These are phyloP conservation scores for Cryptococcus floricola DNA, from an alignment of 1,284 basidiomycete species.

Conservation along the genomic window DNA sequence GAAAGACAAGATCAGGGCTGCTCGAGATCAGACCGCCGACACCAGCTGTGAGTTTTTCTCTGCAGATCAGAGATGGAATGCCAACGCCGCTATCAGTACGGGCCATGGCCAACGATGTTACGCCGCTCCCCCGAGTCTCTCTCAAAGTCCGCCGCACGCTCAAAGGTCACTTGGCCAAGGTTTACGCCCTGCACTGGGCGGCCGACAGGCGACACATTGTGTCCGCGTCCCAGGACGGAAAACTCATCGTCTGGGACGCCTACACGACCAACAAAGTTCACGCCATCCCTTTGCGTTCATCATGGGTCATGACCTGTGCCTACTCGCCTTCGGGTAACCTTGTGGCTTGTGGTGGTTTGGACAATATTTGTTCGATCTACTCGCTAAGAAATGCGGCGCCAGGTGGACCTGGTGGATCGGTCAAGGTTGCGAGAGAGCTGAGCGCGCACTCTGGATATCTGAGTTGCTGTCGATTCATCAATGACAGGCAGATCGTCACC, in stretches of 20 bases:
- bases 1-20: slow-evolving; percentile 28
- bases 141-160: slow-evolving; percentile 93
- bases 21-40: slow-evolving; percentile 74
- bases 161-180: slow-evolving; percentile 96
- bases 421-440: slow-evolving; percentile 69
- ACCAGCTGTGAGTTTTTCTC: slow-evolving; percentile 72
- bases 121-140: slow-evolving; percentile 87
- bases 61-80: background rate
- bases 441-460: slow-evolving; percentile 97
- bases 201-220: slow-evolving; percentile 94
- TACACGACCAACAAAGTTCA: slow-evolving; percentile 99
- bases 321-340: slow-evolving; percentile 95
- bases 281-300: slow-evolving; percentile 92
- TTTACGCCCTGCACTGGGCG: slow-evolving; percentile 99
- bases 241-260: slow-evolving; percentile 99
- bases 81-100: slow-evolving; percentile 60
- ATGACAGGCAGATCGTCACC: slow-evolving; percentile 96
- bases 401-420: slow-evolving; percentile 44
- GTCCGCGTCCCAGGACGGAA: slow-evolving; percentile 97
- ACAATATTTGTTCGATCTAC: slow-evolving; percentile 99
- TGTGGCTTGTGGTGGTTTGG: slow-evolving; percentile 96
- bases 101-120: slow-evolving; percentile 94
- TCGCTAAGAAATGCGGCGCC: slow-evolving; percentile 57
- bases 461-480: slow-evolving; percentile 96
- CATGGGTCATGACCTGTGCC: slow-evolving; percentile 99